A percentile compares a stretch with the other conserved stretches of the same genome.
These are phyloP conservation scores for Colletotrichum liriopes DNA, from an alignment of 2,329 filamentous ascomycete genomes.

Conservation along the genomic window DNA sequence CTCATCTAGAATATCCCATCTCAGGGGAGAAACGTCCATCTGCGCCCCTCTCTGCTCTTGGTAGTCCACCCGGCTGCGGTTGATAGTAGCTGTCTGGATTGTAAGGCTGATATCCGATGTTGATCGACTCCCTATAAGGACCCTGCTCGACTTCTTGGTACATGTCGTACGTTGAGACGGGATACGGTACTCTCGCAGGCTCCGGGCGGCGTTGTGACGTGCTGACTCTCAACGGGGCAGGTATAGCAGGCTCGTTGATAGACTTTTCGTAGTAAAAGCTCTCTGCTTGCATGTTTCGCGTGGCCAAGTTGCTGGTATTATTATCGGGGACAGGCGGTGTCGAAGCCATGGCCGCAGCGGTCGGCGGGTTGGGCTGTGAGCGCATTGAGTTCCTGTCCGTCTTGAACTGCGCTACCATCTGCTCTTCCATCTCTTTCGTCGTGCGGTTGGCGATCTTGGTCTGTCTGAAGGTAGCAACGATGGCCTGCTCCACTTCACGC, in stretches of 20 bases:
- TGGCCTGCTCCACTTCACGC: conserved; percentile 24
- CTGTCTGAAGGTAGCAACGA: conserved; percentile 31
- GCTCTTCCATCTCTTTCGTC: conserved; percentile 37
- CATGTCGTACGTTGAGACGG: conserved; percentile 29
- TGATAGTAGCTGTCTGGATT: conserved; percentile 23
- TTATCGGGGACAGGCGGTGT: not conserved
- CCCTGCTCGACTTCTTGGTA: conserved; percentile 35
- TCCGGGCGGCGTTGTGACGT: not conserved
- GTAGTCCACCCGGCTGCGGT: conserved; percentile 27
- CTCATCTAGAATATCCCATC: not conserved
- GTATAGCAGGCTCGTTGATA: conserved; percentile 21
- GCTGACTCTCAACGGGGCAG: conserved; percentile 25
- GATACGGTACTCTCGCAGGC: conserved; percentile 7
- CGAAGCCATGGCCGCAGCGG: not conserved
- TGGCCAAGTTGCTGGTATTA: not conserved
- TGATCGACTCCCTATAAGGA: conserved; percentile 35
- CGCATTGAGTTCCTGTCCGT: not conserved
- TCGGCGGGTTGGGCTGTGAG: not conserved
- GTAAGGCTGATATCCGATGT: conserved; percentile 35
- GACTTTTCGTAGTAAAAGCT: conserved; percentile 39
- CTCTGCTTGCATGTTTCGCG: conserved; percentile 1
- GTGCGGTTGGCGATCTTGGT: conserved; percentile 34
- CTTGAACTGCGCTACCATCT: conserved; percentile 33
- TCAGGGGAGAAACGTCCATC: conserved; percentile 34
- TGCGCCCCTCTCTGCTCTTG: conserved; percentile 35